Base-by-base conservation (phyloP, 805 yeast genomes). In the Isabelozyma rhagii region DNA sequence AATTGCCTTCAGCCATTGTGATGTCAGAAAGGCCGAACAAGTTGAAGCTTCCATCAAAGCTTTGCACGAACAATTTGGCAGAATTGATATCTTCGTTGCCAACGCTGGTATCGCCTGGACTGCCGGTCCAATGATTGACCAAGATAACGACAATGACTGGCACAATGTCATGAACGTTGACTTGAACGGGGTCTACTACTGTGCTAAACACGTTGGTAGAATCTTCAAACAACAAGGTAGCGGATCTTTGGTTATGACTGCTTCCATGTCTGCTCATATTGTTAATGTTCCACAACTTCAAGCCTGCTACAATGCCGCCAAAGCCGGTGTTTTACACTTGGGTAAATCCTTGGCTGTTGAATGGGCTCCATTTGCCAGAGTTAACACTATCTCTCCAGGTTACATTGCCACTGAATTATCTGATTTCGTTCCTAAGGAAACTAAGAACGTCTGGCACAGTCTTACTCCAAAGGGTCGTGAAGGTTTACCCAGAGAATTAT, bases 241-340 rank as follows among this genome's bases (percentile, higher is more conserved):
- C 51, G 97, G 97, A 31, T 85, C 96, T 1, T 75, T 91, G 58
- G 82, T 90, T 57, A 78, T 87, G 68, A 90, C 97, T 5, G 91
- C 96, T 5, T 88, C 96, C 39, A 90, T 90, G 88, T 86, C 94
- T 27, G 97, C 89, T 13, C 90, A 85, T 70, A 84, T 91, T 59
- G 94, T 83, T 59, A 90, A 90, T 68, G 81, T 83, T 53, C 97
- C 97, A 21, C 94, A 91, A 67, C 75, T 82, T 63, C 97, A 90
- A 71, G 87, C 96, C 11, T 83, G 87, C 39, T 89, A 89, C 74
- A 89, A 89, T 62, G 89, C 90, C 13, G 87, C 91, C 57, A 90
- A 89, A 75, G 96, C 96, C 40, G 96, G 84, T 10, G 84, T 88
- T 27, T 64, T 84, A 55, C 96, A 90, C 62, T 76, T 89, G 58